A percentile compares a stretch with the other conserved stretches of the same genome.
Conservation (phyloP, 2,329 filamentous ascomycete species). For the Pseudopithomyces chartarum region DNA sequence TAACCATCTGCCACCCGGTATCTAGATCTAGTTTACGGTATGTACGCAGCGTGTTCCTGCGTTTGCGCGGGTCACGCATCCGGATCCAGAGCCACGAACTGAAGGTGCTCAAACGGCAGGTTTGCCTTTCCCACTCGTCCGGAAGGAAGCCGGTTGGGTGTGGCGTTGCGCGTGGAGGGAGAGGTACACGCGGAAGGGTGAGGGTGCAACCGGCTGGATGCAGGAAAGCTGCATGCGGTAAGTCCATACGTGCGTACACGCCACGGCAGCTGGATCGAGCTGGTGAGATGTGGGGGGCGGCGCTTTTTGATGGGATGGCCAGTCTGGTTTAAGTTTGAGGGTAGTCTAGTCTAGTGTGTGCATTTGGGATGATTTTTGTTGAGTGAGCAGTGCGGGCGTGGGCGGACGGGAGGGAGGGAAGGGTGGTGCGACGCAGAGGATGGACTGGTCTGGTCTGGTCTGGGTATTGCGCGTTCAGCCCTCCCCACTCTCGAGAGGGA, state of each 20-base stretch:
- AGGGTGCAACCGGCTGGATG: too few species aligned
- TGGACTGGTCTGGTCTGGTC: too few species aligned
- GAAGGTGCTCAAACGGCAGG: not conserved
- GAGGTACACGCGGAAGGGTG: too few species aligned
- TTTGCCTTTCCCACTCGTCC: not conserved
- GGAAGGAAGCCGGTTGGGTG: not conserved
- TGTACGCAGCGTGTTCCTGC: not conserved
- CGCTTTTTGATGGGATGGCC: not conserved
- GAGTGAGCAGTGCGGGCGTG: not conserved
- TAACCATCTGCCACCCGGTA: too few species aligned
- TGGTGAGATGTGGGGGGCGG: too few species aligned
- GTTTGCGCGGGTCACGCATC: not conserved
- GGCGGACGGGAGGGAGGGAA: not conserved
- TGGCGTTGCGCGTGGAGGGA: too few species aligned
- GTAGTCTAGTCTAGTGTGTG: not conserved
- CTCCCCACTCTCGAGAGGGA: slow-evolving; percentile 3
- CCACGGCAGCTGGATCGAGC: too few species aligned
- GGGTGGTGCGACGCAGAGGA: not conserved
- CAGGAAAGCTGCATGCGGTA: too few species aligned
- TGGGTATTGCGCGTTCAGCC: slow-evolving; percentile 1
- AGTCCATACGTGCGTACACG: too few species aligned
- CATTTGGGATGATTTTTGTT: not conserved
- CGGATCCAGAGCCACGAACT: not conserved
- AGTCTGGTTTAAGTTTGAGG: not conserved
- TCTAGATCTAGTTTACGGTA: too few species aligned